Evolutionary conservation across 2,329 filamentous ascomycete genomes (phyloP).

Genomic region (Mycosphaerella arachidis): DNA sequence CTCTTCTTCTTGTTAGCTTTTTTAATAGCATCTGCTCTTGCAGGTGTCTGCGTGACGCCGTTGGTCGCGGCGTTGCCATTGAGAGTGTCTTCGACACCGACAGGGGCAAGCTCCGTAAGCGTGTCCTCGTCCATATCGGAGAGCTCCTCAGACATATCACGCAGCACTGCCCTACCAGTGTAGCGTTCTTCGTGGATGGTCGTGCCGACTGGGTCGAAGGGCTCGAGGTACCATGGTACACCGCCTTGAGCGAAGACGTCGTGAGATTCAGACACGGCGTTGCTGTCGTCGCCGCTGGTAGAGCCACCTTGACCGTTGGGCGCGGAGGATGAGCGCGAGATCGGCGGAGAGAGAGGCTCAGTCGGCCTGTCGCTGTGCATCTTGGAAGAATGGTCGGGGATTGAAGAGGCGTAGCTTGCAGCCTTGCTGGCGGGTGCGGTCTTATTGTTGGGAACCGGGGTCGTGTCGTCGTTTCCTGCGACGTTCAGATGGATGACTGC

Average conservation of each 20-base stretch:
- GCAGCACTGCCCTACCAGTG: slow-evolving; percentile 66
- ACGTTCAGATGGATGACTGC: slow-evolving; percentile 22
- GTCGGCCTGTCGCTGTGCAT: slow-evolving; percentile 23
- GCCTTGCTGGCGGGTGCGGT: slow-evolving; percentile 23
- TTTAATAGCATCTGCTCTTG: neutral
- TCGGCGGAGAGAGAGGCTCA: slow-evolving; percentile 34
- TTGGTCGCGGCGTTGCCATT: slow-evolving; percentile 10
- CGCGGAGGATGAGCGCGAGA: slow-evolving; percentile 23
- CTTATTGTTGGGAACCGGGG: slow-evolving; percentile 16
- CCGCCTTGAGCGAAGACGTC: slow-evolving; percentile 60
- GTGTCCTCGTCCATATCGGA: slow-evolving; percentile 92
- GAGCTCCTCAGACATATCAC: slow-evolving; percentile 69
- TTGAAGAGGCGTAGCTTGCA: slow-evolving; percentile 23
- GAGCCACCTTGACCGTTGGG: slow-evolving; percentile 13
- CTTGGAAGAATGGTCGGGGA: slow-evolving; percentile 9
- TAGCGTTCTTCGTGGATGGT: slow-evolving; percentile 72
- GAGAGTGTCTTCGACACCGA: slow-evolving; percentile 16
- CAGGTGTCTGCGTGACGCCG: neutral
- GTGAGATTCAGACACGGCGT: slow-evolving; percentile 33
- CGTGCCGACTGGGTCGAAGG: slow-evolving; percentile 74
- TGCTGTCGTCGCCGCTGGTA: slow-evolving; percentile 14
- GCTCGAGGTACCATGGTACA: slow-evolving; percentile 80
- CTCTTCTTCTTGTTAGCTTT: slow-evolving; percentile 6
- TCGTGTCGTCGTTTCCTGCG: slow-evolving; percentile 17
- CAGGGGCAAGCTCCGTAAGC: slow-evolving; percentile 55